Evolutionary conservation across 2,329 filamentous ascomycete species (phyloP), one percentile per base, ranked within the genome.

Genomic region (Pseudogymnoascus sp.): DNA sequence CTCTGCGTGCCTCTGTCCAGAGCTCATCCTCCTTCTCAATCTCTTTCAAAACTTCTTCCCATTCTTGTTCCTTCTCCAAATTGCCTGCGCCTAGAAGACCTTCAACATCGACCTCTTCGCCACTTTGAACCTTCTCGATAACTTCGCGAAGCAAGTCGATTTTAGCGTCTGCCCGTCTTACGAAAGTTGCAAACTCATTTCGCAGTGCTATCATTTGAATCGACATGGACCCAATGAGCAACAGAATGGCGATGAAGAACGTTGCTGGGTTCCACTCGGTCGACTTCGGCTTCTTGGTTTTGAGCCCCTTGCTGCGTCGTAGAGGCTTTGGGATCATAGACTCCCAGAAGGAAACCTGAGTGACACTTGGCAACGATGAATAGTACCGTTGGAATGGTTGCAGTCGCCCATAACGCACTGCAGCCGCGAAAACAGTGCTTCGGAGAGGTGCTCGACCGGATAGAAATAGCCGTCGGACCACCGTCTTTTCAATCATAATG

Each of bases 191-290:
- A 70, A 86, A 88, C 58, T 92, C 87, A 67, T 89, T 89, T 68
- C 87, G 88, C 68, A 97, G 73, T 36, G 86, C 81, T 70, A 99
- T 87, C 81, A 94, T 89, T 69, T 97, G 90, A 68, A 99, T 97
- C 12, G 93, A 90, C 80, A 97, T 96, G 64, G 91, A 96, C 3
- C 95, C 95, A 65, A 97, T 93, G 65, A 97, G 81, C 39, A 92
- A 78, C 70, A 92, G 92, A 65, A 93, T 90, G 68, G 86, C 78
- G 67, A 93, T 90, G 73, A 87, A 94, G 70, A 91, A 93, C 0
- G 87, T 92, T 18, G 88, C 88, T 2, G 90, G 89, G 67, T 93
- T 93, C 86, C 87, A 90, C 67, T 85, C 83, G 70, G 83, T 87
- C 14, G 81, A 76, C 65, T 80, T 82, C 22, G 73, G 69, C 35